A percentile compares a stretch with the other conserved stretches of the same genome.
phyloP scores from a whole-genome alignment of 148 eudicot species.

The Nepenthes gracilis region DNA sequence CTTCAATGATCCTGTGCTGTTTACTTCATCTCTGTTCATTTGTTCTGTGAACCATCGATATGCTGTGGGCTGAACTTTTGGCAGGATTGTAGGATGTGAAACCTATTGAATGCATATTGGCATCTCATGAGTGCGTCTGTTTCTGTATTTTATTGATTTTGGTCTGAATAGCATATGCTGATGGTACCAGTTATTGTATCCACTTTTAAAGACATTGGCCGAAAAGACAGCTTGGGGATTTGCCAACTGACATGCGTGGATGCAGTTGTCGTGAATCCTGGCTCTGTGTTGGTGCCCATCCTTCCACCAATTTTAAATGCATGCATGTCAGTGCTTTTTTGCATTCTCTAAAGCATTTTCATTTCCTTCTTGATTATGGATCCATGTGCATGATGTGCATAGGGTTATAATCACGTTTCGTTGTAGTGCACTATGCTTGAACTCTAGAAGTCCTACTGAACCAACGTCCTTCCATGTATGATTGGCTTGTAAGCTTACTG shows the following conservation, averaged over 20 bases:
- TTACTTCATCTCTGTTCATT: too few relatives aligned
- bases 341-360: constrained; percentile 48
- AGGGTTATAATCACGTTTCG: too few relatives aligned
- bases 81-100: too few relatives aligned
- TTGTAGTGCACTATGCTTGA: too few relatives aligned
- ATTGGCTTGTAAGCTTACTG: too few relatives aligned
- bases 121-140: neutral
- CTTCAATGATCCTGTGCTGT: neutral
- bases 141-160: neutral
- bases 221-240: constrained; percentile 87
- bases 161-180: neutral
- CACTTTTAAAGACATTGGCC: constrained; percentile 63
- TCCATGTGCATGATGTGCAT: too few relatives aligned
- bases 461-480: too few relatives aligned
- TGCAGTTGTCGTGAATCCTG: constrained; percentile 75
- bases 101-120: too few relatives aligned
- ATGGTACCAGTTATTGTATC: constrained; percentile 51
- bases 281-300: constrained; percentile 69
- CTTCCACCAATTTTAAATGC: constrained; percentile 64
- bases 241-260: constrained; percentile 54
- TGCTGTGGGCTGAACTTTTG: too few relatives aligned
- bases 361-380: too few relatives aligned
- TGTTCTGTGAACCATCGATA: too few relatives aligned
- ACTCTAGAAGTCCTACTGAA: too few relatives aligned
- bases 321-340: constrained; percentile 53